Evolutionary conservation across 208 protist species (phyloP), one percentile per base, ranked within the genome.

Genomic region (Crithidia sp.): DNA sequence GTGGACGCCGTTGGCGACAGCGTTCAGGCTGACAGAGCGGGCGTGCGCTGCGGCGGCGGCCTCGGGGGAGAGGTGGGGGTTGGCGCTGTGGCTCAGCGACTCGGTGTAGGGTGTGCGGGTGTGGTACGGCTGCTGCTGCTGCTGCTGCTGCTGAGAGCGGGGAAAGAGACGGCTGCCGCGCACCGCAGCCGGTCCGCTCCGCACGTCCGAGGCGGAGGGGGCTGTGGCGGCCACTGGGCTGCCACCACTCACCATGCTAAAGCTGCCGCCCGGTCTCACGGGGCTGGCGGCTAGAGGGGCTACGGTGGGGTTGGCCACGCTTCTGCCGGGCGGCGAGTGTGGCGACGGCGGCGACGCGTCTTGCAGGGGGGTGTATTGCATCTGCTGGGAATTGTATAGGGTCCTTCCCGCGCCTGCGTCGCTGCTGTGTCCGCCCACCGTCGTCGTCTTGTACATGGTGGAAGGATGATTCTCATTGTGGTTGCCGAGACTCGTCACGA

Each of bases 341-440:
- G 44, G 68, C 12, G 56, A 66, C 5, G 73, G 49, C 37, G 59
- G 45, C n/a, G 36, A 45, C 2, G 49, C 73, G 36, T 40, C 6
- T 9, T 67, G 45, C 37, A 47, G 40, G 50, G 37, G 67, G 39
- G 66, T 78, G 50, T 57, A 43, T 7, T 57, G 49, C 41, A 47
- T 16, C 43, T 73, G 68, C 47, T 66, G 68, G 12, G 68, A 57
- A 19, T 66, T 50, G 59, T 74, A 66, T 14, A n/a, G n/a, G 55
- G 45, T 52, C 44, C 50, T 53, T 13, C 17, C 16, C 59, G n/a
- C 53, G 53, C 50, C 36, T 4, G 14, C 16, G 16, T 17, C 60
- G 36, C 17, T 53, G 47, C 17, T 54, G 60, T 4, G 14, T 4
- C 60, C 2, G 16, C 28, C 28, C 28, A 28, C 28, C 28, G 28